A percentile compares a stretch with the other conserved stretches of the same genome.
Conservation (phyloP, 2,329 filamentous ascomycete species). For the Hymenoscyphus fraxineus region DNA sequence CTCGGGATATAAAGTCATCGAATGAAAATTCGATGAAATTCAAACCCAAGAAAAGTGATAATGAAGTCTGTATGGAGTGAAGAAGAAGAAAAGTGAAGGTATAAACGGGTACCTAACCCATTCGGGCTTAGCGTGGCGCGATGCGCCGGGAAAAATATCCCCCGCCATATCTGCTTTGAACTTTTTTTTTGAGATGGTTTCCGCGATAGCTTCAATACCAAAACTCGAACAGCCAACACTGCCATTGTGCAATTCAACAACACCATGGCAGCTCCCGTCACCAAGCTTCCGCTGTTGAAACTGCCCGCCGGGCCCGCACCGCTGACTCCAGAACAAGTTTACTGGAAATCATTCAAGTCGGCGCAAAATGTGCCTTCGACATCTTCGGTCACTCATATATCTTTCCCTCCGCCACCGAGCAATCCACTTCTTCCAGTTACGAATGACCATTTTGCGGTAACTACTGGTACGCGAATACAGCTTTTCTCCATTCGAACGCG, state of each 20-base stretch:
- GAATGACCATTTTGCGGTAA: conserved; percentile 81
- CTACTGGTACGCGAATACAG: conserved; percentile 89
- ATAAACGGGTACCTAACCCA: conserved; percentile 4
- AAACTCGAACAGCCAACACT: not conserved
- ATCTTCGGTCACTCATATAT: conserved; percentile 87
- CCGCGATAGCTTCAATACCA: not conserved
- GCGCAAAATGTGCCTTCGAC: conserved; percentile 86
- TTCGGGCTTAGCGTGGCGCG: not conserved
- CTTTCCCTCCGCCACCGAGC: conserved; percentile 53
- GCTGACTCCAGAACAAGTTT: conserved; percentile 85
- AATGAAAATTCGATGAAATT: no score
- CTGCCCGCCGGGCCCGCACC: conserved; percentile 78
- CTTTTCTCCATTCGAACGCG: conserved; percentile 90
- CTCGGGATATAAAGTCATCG: no score
- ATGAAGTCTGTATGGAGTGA: not conserved
- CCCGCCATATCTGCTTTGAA: not conserved
- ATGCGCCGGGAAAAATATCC: conserved; percentile 15
- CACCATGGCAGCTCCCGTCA: conserved; percentile 32
- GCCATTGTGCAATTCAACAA: conserved; percentile 12
- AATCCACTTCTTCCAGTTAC: conserved; percentile 42
- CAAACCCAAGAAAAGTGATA: no score
- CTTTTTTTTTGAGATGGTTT: conserved; percentile 11
- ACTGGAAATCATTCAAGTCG: conserved; percentile 95
- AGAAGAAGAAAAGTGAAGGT: conserved; percentile 3
- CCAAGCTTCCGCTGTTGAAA: conserved; percentile 54